Base-by-base conservation (phyloP, 2,329 filamentous ascomycete genomes). In the Colletotrichum tofieldiae region DNA sequence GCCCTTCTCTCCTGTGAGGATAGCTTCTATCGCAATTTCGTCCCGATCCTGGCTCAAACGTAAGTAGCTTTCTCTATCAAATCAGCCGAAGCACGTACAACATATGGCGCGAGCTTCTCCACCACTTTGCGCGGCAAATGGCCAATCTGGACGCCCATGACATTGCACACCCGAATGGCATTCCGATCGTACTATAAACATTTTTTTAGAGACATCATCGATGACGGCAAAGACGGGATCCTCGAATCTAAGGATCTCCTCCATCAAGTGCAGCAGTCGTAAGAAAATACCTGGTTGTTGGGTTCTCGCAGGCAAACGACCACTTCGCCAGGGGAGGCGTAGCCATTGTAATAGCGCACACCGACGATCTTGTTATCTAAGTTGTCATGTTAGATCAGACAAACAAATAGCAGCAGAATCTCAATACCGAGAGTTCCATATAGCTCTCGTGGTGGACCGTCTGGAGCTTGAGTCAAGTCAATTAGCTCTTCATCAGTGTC, bases 141-240 rank as follows among this genome's bases (percentile, higher is more conserved):
- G 0, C 94, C 94, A 76, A 97, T 93, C 77, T 97, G 94, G 9
- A 81, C 80, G 20, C 90, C 88, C 77, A 93, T 88, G 18, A 95
- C 93, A 79, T 96, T 97, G 76, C 93, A 87, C 1, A 97, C 89
- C 6, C 90, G 89, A 69, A 97, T 94, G 0, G 94, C 94, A 81
- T 96, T 96, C 7, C 76, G 74, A 78, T 96, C 93, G 78, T 93
- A 93, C 75, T 84, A 64, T n/a, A 39, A 5, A 56, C 56, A 49
- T 59, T 55, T 26, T 26, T 74, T 75, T 37, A 71, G 55, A 41
- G 9, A 11, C 35, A 29, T 58, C 9, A 12, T 18, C 16, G n/a
- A 8, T 14, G 23, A 16, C 6, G 23, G 2, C 43, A 63, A 32
- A 29, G 3, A 29, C 5, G 4, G 6, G 8, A 41, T 45, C 47